phyloP scores from a whole-genome alignment of 768 basidiomycete genomes.

The Kwoniella botswanensis region DNA sequence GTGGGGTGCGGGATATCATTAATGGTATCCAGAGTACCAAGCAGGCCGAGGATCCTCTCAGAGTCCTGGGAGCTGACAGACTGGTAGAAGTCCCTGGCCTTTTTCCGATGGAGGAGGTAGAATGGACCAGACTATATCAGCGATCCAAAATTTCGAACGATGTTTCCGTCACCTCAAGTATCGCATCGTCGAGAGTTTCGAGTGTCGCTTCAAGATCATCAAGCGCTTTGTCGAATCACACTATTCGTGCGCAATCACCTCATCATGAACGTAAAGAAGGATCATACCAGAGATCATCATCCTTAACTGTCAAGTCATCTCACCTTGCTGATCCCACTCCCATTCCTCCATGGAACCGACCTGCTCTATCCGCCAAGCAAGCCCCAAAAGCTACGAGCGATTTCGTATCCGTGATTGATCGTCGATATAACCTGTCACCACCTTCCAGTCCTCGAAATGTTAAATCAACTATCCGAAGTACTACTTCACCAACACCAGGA shows the following conservation, averaged over 20 bases:
- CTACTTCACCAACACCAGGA: background rate
- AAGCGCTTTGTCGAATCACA: background rate
- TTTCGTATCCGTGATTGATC: constrained; percentile 2
- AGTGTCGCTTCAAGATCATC: background rate
- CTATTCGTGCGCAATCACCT: constrained; percentile 1
- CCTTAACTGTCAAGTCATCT: background rate
- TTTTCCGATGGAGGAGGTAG: background rate
- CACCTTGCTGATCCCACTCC: background rate
- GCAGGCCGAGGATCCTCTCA: constrained; percentile 26
- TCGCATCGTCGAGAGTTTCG: background rate
- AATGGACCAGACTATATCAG: background rate
- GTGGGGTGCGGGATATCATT: constrained; percentile 2
- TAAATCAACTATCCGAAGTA: background rate
- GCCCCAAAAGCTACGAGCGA: background rate
- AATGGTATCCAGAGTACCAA: constrained; percentile 17
- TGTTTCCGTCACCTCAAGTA: background rate
- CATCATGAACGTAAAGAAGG: background rate
- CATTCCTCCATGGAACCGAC: constrained; percentile 5
- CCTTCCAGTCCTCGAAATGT: background rate
- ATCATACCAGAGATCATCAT: background rate
- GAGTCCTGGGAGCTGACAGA: constrained; percentile 20
- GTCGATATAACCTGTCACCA: constrained; percentile 15
- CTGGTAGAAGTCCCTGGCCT: constrained; percentile 12
- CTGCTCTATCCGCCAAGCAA: background rate
- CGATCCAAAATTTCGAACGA: background rate